Conservation (phyloP, 2,329 filamentous ascomycete genomes). For the Alternaria ethzedia region DNA sequence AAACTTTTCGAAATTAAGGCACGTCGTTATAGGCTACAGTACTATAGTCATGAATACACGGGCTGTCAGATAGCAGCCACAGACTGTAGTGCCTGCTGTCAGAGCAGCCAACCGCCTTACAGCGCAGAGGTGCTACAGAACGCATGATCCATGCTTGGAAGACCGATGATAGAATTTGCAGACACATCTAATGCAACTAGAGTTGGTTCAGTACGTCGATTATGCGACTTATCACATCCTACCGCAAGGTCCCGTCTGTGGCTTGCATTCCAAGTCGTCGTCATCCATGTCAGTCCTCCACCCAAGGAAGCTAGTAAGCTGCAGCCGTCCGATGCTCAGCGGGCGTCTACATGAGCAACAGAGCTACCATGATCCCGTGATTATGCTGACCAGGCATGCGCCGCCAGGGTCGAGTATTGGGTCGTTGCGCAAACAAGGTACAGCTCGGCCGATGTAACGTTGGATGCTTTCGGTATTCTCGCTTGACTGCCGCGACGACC, state of each 20-base stretch:
- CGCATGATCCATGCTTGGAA: not conserved
- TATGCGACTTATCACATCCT: conserved; percentile 6
- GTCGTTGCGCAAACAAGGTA: not conserved
- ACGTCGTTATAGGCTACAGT: conserved; percentile 1
- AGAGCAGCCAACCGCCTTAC: conserved; percentile 2
- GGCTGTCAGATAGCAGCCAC: conserved; percentile 13
- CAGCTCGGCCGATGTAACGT: not conserved
- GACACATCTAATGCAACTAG: not conserved
- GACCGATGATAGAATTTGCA: not conserved
- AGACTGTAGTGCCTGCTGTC: conserved; percentile 5
- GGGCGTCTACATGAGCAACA: conserved; percentile 3
- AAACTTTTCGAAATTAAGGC: not conserved
- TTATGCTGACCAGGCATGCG: not conserved
- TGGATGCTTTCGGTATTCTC: not conserved
- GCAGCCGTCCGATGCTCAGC: conserved; percentile 18
- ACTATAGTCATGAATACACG: not conserved
- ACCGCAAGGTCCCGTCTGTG: not conserved
- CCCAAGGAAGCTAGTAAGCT: not conserved
- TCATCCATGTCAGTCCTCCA: not conserved
- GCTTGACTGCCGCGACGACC: not conserved
- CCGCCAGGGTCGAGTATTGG: conserved; percentile 9
- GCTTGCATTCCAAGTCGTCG: not conserved
- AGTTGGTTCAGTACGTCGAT: not conserved
- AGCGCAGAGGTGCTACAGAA: not conserved
- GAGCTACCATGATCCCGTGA: not conserved